Conservation (phyloP, 108 stramenopile species). For the Conticribra guillardii region DNA sequence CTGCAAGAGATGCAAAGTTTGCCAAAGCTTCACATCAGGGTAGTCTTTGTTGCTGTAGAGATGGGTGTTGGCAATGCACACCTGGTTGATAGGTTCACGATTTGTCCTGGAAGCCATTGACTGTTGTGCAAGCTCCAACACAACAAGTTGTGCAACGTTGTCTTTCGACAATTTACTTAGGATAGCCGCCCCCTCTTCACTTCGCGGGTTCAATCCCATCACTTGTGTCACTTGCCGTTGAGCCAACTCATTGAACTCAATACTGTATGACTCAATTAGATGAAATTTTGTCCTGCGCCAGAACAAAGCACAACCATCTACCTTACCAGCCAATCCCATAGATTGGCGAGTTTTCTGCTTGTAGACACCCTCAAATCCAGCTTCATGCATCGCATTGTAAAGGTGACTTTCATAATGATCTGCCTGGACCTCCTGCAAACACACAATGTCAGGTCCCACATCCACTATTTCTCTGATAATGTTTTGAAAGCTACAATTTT, state of each 20-base stretch:
- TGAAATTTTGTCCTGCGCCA: constrained; percentile 94
- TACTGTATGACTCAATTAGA: constrained; percentile 93
- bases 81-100: constrained; percentile 83
- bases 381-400: constrained; percentile 86
- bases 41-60: constrained; percentile 98
- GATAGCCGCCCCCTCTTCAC: constrained; percentile 86
- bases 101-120: constrained; percentile 60
- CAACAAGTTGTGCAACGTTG: constrained; percentile 97
- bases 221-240: constrained; percentile 88
- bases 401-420: constrained; percentile 95
- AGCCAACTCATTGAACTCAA: constrained; percentile 97
- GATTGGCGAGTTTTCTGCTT: constrained; percentile 97
- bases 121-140: constrained; percentile 90
- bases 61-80: constrained; percentile 98
- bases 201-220: constrained; percentile 79
- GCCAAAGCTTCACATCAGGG: constrained; percentile 99
- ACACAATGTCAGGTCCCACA: constrained; percentile 94
- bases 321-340: constrained; percentile 95
- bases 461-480: constrained; percentile 94
- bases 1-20: constrained; percentile 92
- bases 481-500: constrained; percentile 79
- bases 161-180: constrained; percentile 95
- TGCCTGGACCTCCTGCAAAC: constrained; percentile 98
- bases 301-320: constrained; percentile 99
- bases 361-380: constrained; percentile 96